Base-by-base conservation (phyloP, 768 basidiomycete genomes). In the Lyophyllum shimeji region DNA sequence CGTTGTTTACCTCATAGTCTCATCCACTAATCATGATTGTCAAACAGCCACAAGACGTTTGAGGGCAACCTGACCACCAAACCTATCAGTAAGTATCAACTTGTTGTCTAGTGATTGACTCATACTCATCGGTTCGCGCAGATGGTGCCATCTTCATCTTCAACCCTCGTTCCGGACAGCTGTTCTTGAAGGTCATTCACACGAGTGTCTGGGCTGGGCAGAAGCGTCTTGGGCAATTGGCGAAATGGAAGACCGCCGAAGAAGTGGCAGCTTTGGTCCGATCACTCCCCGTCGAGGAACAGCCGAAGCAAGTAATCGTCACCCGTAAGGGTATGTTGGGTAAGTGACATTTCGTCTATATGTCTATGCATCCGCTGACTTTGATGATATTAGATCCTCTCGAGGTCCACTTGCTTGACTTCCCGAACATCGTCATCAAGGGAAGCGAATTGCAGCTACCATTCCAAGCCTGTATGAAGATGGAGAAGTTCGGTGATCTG, bases 171-270 rank as follows among this genome's bases (percentile, higher is more conserved):
- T 97, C 97, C 24, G 97, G 97, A 25, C 97, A 99, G 65, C 74
- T 98, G 33, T 98, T 98, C 86, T 73, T 99, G 71, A 99, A 99
- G 79, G 89, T 99, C 73, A 99, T 99, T 59, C 97, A 99, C 71
- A 99, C 97, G 2, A 98, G 95, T 66, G 97, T 98, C n/a, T 99
- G 97, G 97, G 97, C 97, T 54, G 97, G 97, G 67, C 97, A 99
- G 74, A 99, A 99, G 73, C 97, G 97, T 88, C 85, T 99, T 47
- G 97, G 97, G 55, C 97, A 99, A 73, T 82, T 98, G 48, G 97
- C 97, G 34, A 99, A 98, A 76, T 98, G 97, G 95, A 97, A 97
- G 77, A 98, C 96, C 6, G 97, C 97, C 17, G 97, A 99, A 85
- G 97, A 99, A 87, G 97, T 98, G 9, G 97, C 97, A 33, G 97